These are phyloP conservation scores for Scenedesmus sp. DNA, from an alignment of 163 green algal species.

Conservation along the genomic window DNA sequence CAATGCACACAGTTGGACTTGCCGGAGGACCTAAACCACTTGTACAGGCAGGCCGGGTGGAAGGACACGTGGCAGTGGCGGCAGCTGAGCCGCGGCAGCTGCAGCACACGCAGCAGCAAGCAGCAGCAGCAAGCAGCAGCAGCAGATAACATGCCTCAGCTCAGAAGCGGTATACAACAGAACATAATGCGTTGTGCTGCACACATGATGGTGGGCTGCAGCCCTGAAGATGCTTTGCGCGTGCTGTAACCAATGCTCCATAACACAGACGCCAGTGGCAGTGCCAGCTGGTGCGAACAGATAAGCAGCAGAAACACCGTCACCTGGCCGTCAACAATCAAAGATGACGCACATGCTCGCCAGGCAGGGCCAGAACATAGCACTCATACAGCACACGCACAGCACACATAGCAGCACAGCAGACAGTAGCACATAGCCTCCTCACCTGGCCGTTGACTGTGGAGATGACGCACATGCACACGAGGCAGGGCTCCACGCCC, in stretches of 20 bases:
- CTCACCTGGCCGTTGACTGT: conserved; percentile 68
- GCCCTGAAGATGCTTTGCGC: too few species aligned
- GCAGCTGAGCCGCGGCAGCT: conserved; percentile 61
- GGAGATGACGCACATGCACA: conserved; percentile 94
- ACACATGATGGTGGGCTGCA: too few species aligned
- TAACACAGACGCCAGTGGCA: too few species aligned
- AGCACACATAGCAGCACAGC: too few species aligned
- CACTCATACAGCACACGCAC: too few species aligned
- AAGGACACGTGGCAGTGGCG: conserved; percentile 75
- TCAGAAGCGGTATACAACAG: too few species aligned
- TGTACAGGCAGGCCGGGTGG: conserved; percentile 95
- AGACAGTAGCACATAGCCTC: too few species aligned
- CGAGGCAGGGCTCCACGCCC: conserved; percentile 96
- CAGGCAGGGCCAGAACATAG: neutral
- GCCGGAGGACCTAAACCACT: conserved; percentile 93
- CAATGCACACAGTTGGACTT: conserved; percentile 97
- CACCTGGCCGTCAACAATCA: neutral
- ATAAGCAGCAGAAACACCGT: neutral
- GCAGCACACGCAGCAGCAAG: neutral
- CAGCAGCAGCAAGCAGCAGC: neutral
- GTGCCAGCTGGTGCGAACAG: too few species aligned
- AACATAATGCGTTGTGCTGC: too few species aligned
- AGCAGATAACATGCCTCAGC: neutral
- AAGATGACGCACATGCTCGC: neutral
- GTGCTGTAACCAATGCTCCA: too few species aligned